Evolutionary conservation across 2,329 filamentous ascomycete genomes (phyloP), one percentile per base, ranked within the genome.

Genomic region (Chrysoporthe deuterocubensis): DNA sequence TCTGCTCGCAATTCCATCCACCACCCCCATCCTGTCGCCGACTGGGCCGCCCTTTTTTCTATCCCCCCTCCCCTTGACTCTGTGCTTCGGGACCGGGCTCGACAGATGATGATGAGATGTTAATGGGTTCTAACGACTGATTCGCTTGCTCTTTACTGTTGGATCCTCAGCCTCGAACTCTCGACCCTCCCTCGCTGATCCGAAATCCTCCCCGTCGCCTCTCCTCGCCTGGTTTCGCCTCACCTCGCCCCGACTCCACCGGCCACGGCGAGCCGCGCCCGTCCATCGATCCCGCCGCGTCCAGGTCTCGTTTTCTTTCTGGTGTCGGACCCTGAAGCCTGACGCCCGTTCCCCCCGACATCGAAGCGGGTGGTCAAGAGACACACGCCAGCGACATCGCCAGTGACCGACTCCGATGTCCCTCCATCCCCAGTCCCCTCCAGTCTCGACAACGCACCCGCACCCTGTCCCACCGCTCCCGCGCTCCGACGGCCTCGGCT

Each of bases 361-460:
- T 42, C 37, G 57, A 60, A 18, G 54, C 11, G 57, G 16, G 57
- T 42, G 57, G 37, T 34, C 32, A 54, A 26, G 56, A 60, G 42
- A 42, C n/a, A 42, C 5, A 40, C 37, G 42, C 5, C 37, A 43
- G 42, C 6, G 57, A 60, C 50, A 54, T 54, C 50, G 50, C 3
- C 50, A 32, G 26, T 21, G 50, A 54, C 21, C 13, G 32, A 46
- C 60, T 48, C 67, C 67, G 62, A 69, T 69, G 67, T 56, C 42
- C 65, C 61, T 56, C 58, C 62, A 65, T 57, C 52, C 58, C 62
- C 67, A 67, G 62, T 65, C 65, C 52, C 54, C 57, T 64, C 61
- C 65, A 69, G 67, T 65, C 67, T 67, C 67, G 67, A 67, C 62
- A 50, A 67, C 56, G 66, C 44, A 37, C 54, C 54, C 34, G 63